These are phyloP conservation scores for Leptographium radiaticola DNA, from an alignment of 2,329 filamentous ascomycete species.

Conservation along the genomic window DNA sequence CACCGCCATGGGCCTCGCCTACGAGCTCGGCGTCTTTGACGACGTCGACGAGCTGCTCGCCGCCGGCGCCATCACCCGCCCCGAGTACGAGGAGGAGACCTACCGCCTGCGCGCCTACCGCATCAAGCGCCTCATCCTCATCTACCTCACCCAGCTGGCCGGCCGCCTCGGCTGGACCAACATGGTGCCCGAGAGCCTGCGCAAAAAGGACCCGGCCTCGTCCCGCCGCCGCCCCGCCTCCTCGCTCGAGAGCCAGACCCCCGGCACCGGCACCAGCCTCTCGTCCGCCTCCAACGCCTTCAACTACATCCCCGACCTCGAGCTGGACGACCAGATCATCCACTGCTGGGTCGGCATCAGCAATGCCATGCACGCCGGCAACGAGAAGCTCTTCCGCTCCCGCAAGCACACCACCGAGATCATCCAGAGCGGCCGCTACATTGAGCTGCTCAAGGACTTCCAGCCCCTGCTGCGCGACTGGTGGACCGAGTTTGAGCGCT, in stretches of 20 bases:
- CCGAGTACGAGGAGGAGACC: constrained; percentile 59
- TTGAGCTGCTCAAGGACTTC: constrained; percentile 67
- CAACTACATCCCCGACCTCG: constrained; percentile 54
- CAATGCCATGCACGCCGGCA: constrained; percentile 81
- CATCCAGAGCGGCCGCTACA: constrained; percentile 76
- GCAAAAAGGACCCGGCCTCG: constrained; percentile 44
- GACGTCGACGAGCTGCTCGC: constrained; percentile 62
- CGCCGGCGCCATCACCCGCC: constrained; percentile 43
- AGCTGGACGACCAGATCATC: constrained; percentile 56
- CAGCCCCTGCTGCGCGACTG: constrained; percentile 66
- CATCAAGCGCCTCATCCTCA: constrained; percentile 73
- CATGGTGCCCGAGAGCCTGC: constrained; percentile 66
- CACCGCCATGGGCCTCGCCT: constrained; percentile 77
- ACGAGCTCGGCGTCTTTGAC: constrained; percentile 92
- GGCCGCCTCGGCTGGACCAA: constrained; percentile 85
- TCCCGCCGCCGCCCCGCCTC: constrained; percentile 35
- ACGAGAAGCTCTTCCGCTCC: constrained; percentile 77
- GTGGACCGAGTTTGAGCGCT: constrained; percentile 71
- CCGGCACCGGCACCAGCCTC: constrained; percentile 38
- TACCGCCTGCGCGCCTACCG: constrained; percentile 68
- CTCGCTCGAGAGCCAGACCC: constrained; percentile 35
- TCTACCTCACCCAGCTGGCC: constrained; percentile 89
- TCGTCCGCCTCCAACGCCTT: constrained; percentile 44
- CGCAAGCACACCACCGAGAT: constrained; percentile 79
- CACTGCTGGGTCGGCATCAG: constrained; percentile 94